phyloP scores from a whole-genome alignment of 352 stramenopile genomes.

The Aphanomyces astaci region DNA sequence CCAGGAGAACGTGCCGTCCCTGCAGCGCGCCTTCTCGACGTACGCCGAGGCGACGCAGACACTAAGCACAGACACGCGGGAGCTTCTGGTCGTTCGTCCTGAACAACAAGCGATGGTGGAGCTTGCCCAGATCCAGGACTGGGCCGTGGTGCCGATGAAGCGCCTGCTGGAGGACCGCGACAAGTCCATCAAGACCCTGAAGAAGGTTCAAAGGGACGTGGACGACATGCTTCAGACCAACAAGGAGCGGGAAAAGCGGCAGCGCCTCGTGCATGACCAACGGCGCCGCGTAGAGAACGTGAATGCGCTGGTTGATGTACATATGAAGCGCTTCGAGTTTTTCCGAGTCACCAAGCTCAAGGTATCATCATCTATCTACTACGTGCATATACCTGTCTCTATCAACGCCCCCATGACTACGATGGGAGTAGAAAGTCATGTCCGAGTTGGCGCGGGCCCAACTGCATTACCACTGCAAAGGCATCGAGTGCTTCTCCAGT shows the following conservation, averaged over 20 bases:
- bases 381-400: not conserved
- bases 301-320: conserved; percentile 57
- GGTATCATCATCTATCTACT: no score
- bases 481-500: conserved; percentile 53
- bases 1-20: conserved; percentile 39
- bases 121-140: conserved; percentile 73
- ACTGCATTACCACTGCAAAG: conserved; percentile 69
- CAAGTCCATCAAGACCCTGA: conserved; percentile 69
- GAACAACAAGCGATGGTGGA: conserved; percentile 62
- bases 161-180: conserved; percentile 72
- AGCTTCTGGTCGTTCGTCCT: conserved; percentile 63
- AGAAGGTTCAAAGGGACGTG: conserved; percentile 69
- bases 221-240: conserved; percentile 47
- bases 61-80: conserved; percentile 57
- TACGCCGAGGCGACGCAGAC: conserved; percentile 43
- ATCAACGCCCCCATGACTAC: no score
- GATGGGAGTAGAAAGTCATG: conserved; percentile 75
- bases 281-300: conserved; percentile 78
- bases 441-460: conserved; percentile 63
- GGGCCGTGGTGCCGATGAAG: conserved; percentile 75
- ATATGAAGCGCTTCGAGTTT: conserved; percentile 65
- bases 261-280: conserved; percentile 74
- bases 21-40: conserved; percentile 44
- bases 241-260: conserved; percentile 73
- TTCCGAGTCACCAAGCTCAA: conserved; percentile 74